These are phyloP conservation scores for Linderniella brevidens DNA, from an alignment of 257 asterid genomes.

Conservation along the genomic window DNA sequence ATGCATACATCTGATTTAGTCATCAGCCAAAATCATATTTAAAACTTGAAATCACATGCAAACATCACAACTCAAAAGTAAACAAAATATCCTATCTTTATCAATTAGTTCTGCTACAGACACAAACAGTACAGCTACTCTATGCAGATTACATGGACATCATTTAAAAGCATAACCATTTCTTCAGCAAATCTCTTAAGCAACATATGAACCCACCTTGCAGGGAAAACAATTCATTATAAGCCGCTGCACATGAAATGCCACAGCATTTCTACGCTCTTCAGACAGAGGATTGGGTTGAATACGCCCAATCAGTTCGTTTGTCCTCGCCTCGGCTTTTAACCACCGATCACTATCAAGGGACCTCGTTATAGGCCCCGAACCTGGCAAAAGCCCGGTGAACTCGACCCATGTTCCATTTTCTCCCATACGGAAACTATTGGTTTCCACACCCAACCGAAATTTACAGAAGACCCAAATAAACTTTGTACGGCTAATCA, in stretches of 20 bases:
- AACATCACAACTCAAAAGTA: no score
- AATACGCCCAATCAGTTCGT: slow-evolving; percentile 80
- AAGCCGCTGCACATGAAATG: slow-evolving; percentile 71
- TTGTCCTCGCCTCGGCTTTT: slow-evolving; percentile 80
- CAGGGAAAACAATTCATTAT: slow-evolving; percentile 81
- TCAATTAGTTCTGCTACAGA: neutral
- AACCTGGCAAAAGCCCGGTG: slow-evolving; percentile 61
- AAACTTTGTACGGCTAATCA: no score
- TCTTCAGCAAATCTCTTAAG: slow-evolving; percentile 4
- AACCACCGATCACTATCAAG: slow-evolving; percentile 69
- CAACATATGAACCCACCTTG: slow-evolving; percentile 42
- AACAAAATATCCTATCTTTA: no score
- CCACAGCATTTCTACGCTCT: slow-evolving; percentile 84
- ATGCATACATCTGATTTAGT: no score
- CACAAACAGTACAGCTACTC: neutral
- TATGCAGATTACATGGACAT: neutral
- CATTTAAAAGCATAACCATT: slow-evolving; percentile 3
- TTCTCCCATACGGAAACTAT: slow-evolving; percentile 63
- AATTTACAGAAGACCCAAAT: no score
- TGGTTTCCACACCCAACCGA: slow-evolving; percentile 11
- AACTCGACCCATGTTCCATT: slow-evolving; percentile 67
- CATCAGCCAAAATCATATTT: no score
- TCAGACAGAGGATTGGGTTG: slow-evolving; percentile 84
- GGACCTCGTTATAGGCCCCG: slow-evolving; percentile 38
- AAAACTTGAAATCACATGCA: no score